Conservation (phyloP, 441 rosid genomes). For the Omphalea diandra region DNA sequence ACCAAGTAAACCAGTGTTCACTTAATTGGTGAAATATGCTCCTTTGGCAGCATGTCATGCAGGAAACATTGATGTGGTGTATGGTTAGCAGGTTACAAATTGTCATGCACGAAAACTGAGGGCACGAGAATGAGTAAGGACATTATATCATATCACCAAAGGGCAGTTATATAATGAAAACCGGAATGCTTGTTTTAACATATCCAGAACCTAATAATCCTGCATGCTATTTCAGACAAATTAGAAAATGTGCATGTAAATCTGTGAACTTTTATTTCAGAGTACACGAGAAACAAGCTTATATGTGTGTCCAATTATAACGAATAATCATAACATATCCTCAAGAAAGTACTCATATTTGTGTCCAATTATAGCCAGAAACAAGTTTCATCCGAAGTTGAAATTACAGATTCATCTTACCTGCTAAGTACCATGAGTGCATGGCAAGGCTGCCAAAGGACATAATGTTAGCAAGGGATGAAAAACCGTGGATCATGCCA, state of each 20-base stretch:
- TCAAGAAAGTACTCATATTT: slow-evolving; percentile 2
- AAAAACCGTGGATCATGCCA: slow-evolving; percentile 78
- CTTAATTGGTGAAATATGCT: too few species aligned
- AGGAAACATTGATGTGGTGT: neutral
- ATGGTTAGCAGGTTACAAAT: neutral
- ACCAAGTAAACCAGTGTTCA: too few species aligned
- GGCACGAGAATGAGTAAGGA: neutral
- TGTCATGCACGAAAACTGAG: neutral
- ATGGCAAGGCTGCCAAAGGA: slow-evolving; percentile 76
- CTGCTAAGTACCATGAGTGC: slow-evolving; percentile 85
- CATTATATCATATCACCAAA: neutral
- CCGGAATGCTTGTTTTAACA: neutral
- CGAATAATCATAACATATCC: slow-evolving; percentile 1
- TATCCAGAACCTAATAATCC: neutral
- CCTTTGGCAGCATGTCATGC: neutral
- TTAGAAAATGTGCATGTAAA: neutral
- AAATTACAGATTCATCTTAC: slow-evolving; percentile 60
- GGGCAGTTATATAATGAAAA: neutral
- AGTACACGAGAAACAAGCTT: neutral
- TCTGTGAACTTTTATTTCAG: slow-evolving; percentile 16
- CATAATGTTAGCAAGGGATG: slow-evolving; percentile 71
- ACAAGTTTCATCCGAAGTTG: neutral
- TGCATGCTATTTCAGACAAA: neutral
- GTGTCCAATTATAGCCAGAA: neutral
- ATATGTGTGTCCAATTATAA: too few species aligned